Percentiles rank a stretch among this genome's conserved stretches.
phyloP scores from a whole-genome alignment of 2,329 filamentous ascomycete species.

The Verticillium zaregamsianum region DNA sequence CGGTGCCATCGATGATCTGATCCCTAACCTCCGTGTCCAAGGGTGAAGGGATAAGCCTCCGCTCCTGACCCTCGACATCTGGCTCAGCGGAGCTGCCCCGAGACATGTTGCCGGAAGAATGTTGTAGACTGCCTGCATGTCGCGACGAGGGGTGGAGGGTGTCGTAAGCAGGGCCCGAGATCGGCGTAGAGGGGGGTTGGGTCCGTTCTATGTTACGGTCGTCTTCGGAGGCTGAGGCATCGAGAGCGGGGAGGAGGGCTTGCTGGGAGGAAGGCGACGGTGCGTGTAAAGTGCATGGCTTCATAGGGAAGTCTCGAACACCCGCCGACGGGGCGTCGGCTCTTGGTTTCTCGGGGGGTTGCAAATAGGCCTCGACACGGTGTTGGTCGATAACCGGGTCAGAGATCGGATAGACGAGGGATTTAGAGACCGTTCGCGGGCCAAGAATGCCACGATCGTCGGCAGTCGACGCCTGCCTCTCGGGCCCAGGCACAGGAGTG shows the following conservation, averaged over 20 bases:
- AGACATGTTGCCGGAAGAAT: not conserved
- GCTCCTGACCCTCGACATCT: not conserved
- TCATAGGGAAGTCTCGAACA: not conserved
- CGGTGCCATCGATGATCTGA: not conserved
- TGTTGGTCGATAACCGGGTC: not conserved
- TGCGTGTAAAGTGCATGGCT: not conserved
- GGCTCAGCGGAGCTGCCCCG: not conserved
- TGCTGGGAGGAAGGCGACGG: not conserved
- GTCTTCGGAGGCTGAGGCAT: not conserved
- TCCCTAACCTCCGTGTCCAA: not conserved
- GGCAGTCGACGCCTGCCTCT: not conserved
- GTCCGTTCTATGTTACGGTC: not conserved
- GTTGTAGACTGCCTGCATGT: not conserved
- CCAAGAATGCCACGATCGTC: not conserved
- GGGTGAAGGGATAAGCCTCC: not conserved
- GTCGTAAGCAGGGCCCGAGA: not conserved
- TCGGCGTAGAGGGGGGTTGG: not conserved
- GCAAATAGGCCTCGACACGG: not conserved
- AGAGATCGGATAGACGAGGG: not conserved
- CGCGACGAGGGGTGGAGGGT: not conserved
- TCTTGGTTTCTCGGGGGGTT: not conserved
- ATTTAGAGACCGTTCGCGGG: not conserved
- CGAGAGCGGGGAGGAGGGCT: not conserved
- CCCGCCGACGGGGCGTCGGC: not conserved
- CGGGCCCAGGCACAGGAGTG: not conserved